These are phyloP conservation scores for Zymoseptoria brevis DNA, from an alignment of 2,329 filamentous ascomycete genomes.

Conservation along the genomic window DNA sequence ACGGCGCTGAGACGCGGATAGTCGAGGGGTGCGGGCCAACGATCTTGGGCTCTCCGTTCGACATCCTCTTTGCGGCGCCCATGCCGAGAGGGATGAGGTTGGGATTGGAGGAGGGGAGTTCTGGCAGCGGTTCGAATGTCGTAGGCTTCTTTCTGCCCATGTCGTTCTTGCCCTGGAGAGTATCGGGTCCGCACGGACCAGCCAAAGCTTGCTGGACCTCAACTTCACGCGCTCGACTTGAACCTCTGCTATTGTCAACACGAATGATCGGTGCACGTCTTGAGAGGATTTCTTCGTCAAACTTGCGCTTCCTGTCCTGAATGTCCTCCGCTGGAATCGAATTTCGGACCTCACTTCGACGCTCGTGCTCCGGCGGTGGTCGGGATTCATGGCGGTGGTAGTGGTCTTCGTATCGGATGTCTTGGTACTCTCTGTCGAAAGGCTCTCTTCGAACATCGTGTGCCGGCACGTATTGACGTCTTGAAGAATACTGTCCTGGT, in stretches of 20 bases:
- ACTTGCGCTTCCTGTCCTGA: background rate
- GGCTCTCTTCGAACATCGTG: background rate
- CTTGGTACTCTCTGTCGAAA: background rate
- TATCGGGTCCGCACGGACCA: background rate
- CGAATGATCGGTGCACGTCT: background rate
- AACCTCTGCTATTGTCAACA: background rate
- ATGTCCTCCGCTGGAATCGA: background rate
- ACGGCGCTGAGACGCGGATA: conserved; percentile 62
- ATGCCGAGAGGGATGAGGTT: conserved; percentile 9
- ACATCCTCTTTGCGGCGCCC: conserved; percentile 26
- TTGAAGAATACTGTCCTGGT: background rate
- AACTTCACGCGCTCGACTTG: background rate
- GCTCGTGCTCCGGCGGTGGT: background rate
- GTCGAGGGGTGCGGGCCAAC: conserved; percentile 53
- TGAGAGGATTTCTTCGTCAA: background rate
- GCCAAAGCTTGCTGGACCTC: background rate
- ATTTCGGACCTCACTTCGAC: background rate
- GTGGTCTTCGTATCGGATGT: background rate
- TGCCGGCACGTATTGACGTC: background rate
- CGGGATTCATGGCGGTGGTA: background rate
- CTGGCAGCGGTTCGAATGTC: conserved; percentile 2
- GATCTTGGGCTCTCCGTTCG: conserved; percentile 26
- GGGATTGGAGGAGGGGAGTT: background rate
- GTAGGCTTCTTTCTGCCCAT: conserved; percentile 1
- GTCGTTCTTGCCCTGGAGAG: background rate